Evolutionary conservation across 352 stramenopile genomes (phyloP).

Genomic region (Phytophthora sojae): DNA sequence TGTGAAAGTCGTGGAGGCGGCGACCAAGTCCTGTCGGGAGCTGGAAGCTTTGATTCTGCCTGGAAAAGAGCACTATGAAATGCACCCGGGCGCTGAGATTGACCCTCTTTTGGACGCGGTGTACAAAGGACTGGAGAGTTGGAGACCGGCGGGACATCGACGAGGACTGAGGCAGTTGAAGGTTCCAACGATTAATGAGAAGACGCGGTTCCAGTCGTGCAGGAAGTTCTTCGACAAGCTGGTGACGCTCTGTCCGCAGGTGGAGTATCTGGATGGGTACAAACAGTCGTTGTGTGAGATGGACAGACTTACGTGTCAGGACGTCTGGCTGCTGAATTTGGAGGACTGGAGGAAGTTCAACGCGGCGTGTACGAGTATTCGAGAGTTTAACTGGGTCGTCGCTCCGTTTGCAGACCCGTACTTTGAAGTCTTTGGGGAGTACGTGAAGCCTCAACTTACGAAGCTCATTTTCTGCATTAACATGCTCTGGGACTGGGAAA

Average conservation of each 20-base stretch:
- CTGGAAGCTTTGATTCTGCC: conserved; percentile 37
- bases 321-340: conserved; percentile 32
- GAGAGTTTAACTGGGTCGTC: conserved; percentile 45
- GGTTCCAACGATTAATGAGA: conserved; percentile 30
- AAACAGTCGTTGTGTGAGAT: conserved; percentile 42
- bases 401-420: conserved; percentile 43
- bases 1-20: conserved; percentile 24
- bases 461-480: conserved; percentile 40
- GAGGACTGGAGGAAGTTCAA: conserved; percentile 39
- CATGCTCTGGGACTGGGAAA: conserved; percentile 49
- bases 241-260: conserved; percentile 33
- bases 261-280: conserved; percentile 42
- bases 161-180: conserved; percentile 36
- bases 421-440: conserved; percentile 44
- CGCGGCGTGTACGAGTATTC: conserved; percentile 34
- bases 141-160: conserved; percentile 13
- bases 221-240: conserved; percentile 35
- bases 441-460: conserved; percentile 37
- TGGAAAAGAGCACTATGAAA: conserved; percentile 17
- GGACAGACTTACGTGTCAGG: conserved; percentile 40
- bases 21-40: conserved; percentile 26
- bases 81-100: conserved; percentile 4
- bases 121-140: conserved; percentile 34
- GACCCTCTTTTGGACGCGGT: conserved; percentile 23
- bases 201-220: conserved; percentile 21